Evolutionary conservation across 768 basidiomycete genomes (phyloP).

Genomic region (Boletus tomentosulus): DNA sequence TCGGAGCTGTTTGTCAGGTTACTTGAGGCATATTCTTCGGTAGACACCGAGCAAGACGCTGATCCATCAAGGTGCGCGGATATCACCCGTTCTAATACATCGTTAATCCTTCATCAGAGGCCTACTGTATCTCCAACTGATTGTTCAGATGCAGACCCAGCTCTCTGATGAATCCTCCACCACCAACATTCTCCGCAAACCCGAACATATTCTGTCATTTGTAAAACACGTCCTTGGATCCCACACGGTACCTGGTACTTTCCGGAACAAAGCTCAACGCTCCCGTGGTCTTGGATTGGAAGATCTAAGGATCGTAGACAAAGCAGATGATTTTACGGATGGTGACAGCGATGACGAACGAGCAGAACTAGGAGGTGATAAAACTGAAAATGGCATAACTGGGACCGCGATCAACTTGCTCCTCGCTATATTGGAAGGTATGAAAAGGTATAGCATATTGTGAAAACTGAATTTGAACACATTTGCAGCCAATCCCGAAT

Average conservation of each 20-base stretch:
- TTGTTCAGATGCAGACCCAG: constrained; percentile 75
- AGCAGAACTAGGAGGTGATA: constrained; percentile 34
- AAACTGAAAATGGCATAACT: constrained; percentile 58
- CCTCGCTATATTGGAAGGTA: constrained; percentile 85
- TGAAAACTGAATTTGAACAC: neutral
- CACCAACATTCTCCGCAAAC: constrained; percentile 54
- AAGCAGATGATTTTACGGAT: constrained; percentile 41
- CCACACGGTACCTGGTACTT: constrained; percentile 2
- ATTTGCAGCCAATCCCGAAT: constrained; percentile 44
- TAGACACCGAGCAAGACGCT: constrained; percentile 15
- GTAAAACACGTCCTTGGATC: constrained; percentile 73
- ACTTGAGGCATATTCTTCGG: constrained; percentile 61
- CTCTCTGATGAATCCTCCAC: constrained; percentile 52
- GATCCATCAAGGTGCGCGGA: constrained; percentile 22
- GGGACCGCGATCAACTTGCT: constrained; percentile 78
- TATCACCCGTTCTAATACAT: neutral
- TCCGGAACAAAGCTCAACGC: constrained; percentile 2
- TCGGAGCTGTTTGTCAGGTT: constrained; percentile 71
- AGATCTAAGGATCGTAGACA: constrained; percentile 37
- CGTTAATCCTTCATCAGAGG: constrained; percentile 39
- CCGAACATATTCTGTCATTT: constrained; percentile 75
- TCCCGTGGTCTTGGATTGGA: constrained; percentile 27
- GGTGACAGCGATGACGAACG: constrained; percentile 54
- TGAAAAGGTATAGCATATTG: constrained; percentile 1
- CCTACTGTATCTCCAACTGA: constrained; percentile 72